Evolutionary conservation across 2,329 filamentous ascomycete genomes (phyloP).

Genomic region (Fusarium armeniacum): DNA sequence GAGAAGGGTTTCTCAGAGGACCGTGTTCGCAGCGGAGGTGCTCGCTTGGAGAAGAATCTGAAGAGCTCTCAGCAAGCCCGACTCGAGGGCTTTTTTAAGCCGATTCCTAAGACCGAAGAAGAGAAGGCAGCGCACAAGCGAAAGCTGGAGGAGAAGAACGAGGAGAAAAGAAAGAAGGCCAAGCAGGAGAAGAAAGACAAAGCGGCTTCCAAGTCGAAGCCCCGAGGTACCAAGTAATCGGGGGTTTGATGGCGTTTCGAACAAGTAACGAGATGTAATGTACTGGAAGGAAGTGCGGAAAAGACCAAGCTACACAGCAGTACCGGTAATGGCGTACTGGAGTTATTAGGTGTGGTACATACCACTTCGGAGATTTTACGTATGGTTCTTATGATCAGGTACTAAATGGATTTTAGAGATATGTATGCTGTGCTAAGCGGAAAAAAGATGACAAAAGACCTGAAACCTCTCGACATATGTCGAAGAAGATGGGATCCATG

Average conservation of each 20-base stretch:
- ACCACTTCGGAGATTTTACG: conserved; percentile 4
- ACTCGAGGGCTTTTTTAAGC: conserved; percentile 97
- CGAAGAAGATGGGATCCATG: not conserved
- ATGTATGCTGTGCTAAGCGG: not conserved
- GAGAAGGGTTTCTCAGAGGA: conserved; percentile 99
- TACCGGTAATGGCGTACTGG: conserved; percentile 44
- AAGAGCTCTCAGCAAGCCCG: conserved; percentile 92
- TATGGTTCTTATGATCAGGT: not conserved
- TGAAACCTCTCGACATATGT: not conserved
- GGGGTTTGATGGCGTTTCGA: not conserved
- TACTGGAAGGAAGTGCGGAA: conserved; percentile 7
- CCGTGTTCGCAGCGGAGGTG: conserved; percentile 83
- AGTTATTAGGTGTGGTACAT: conserved; percentile 31
- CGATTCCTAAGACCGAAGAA: conserved; percentile 86
- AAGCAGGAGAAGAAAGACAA: conserved; percentile 97
- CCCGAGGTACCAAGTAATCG: conserved; percentile 68
- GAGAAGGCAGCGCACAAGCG: conserved; percentile 89
- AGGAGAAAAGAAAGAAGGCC: conserved; percentile 93
- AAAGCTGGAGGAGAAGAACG: conserved; percentile 92
- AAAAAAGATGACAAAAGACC: not conserved
- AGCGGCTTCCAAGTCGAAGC: conserved; percentile 89
- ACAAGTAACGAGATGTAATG: conserved; percentile 14
- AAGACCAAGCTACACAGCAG: conserved; percentile 10
- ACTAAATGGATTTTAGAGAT: conserved; percentile 13
- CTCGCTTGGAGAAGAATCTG: conserved; percentile 87